phyloP scores from a whole-genome alignment of 768 basidiomycete species.

The Tylopilus felleus region DNA sequence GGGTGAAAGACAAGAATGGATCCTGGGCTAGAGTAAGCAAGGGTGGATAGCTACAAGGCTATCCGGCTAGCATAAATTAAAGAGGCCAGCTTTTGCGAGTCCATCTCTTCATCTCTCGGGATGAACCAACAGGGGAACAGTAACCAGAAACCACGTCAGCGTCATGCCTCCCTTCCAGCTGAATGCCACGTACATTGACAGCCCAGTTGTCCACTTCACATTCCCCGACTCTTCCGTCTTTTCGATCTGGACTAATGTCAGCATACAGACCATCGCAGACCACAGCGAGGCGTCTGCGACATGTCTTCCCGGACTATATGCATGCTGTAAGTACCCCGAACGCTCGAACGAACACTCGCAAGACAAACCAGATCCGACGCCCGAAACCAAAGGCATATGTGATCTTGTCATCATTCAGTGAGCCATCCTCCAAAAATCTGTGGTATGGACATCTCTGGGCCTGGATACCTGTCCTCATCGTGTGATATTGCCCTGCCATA shows the following conservation, averaged over 20 bases:
- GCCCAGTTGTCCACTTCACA: too few relatives aligned
- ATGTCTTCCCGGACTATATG: conserved; percentile 18
- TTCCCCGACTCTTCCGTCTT: conserved; percentile 3
- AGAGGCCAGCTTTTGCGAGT: conserved; percentile 10
- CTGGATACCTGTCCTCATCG: too few relatives aligned
- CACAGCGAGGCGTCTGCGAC: conserved; percentile 22
- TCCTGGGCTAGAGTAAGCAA: too few relatives aligned
- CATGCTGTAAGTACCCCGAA: background rate
- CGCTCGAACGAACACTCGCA: background rate
- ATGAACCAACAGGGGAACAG: conserved; percentile 22
- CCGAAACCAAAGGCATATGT: too few relatives aligned
- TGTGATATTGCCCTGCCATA: too few relatives aligned
- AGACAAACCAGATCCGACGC: too few relatives aligned
- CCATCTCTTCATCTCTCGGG: conserved; percentile 13
- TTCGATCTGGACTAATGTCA: conserved; percentile 16
- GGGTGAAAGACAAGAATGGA: too few relatives aligned
- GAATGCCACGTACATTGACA: background rate
- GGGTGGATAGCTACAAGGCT: conserved; percentile 3
- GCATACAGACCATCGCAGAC: conserved; percentile 21
- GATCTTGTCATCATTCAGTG: too few relatives aligned
- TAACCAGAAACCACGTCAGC: too few relatives aligned
- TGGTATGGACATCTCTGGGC: too few relatives aligned
- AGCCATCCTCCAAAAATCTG: too few relatives aligned
- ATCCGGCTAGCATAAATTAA: conserved; percentile 7
- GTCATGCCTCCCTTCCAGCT: too few relatives aligned